Evolutionary conservation across 495 filamentous ascomycete genomes (phyloP).

Genomic region (Aspergillus olivimuriae): DNA sequence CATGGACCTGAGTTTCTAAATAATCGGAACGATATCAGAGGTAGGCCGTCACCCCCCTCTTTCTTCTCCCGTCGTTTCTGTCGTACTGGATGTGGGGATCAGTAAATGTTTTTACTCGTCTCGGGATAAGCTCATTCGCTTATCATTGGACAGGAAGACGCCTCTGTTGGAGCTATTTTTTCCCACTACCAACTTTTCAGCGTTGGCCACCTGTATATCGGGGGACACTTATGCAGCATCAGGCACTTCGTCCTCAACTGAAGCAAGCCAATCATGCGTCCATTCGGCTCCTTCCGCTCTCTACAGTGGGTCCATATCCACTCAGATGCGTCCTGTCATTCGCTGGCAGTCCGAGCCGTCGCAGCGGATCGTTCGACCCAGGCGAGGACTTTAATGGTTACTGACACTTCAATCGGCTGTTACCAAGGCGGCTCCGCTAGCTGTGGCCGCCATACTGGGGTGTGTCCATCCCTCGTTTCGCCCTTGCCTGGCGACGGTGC

Average conservation of each 20-base stretch:
- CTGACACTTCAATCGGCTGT: not conserved
- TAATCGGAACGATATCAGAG: not conserved
- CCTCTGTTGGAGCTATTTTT: too few relatives aligned
- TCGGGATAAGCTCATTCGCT: not conserved
- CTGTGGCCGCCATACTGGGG: too few relatives aligned
- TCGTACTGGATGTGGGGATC: not conserved
- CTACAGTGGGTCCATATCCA: not conserved
- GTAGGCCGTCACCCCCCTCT: not conserved
- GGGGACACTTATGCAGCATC: not conserved
- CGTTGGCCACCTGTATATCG: not conserved
- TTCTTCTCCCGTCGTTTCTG: too few relatives aligned
- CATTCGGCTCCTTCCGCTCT: not conserved
- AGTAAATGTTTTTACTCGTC: not conserved
- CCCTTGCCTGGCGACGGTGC: not conserved
- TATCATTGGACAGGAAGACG: not conserved
- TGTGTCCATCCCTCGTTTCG: not conserved
- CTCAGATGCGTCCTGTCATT: not conserved
- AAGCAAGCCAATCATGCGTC: conserved; percentile 1
- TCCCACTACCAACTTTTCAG: too few relatives aligned
- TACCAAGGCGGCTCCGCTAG: too few relatives aligned
- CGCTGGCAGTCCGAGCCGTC: conserved; percentile 2
- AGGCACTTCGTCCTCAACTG: not conserved
- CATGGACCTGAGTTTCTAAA: too few relatives aligned
- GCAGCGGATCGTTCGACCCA: too few relatives aligned
- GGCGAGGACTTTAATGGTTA: not conserved